A percentile compares a stretch with the other conserved stretches of the same genome.
These are phyloP conservation scores for Craterostigma plantagineum DNA, from an alignment of 257 asterid species.

Conservation along the genomic window DNA sequence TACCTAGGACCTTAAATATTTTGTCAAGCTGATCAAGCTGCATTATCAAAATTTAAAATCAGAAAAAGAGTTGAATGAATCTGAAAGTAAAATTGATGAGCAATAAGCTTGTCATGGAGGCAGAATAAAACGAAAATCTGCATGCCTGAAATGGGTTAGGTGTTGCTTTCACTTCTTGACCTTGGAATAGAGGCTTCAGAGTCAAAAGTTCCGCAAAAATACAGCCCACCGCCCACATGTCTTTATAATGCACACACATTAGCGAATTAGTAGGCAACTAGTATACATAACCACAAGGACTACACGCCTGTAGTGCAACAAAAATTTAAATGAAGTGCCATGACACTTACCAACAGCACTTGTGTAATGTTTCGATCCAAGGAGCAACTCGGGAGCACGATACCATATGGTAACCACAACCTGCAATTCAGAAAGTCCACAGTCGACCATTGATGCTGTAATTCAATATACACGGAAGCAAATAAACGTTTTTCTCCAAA, in stretches of 20 bases:
- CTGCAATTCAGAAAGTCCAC: constrained; percentile 25
- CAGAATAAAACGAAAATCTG: constrained; percentile 8
- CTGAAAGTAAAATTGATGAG: not conserved
- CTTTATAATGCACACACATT: constrained; percentile 23
- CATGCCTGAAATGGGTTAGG: constrained; percentile 90
- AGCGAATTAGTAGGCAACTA: constrained; percentile 9
- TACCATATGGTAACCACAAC: constrained; percentile 99
- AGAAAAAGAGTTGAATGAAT: not conserved
- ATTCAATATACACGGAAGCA: constrained; percentile 1
- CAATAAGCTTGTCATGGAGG: constrained; percentile 5
- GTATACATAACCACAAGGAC: constrained; percentile 7
- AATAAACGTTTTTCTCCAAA: no score
- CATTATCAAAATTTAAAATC: constrained; percentile 9
- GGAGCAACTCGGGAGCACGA: constrained; percentile 98
- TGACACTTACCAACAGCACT: constrained; percentile 79
- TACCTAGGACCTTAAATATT: constrained; percentile 92
- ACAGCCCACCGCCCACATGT: constrained; percentile 99
- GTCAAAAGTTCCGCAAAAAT: constrained; percentile 97
- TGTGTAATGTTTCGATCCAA: constrained; percentile 93
- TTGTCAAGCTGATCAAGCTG: constrained; percentile 99
- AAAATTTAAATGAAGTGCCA: not conserved
- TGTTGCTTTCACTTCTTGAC: constrained; percentile 95
- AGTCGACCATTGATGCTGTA: constrained; percentile 1
- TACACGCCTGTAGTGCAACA: constrained; percentile 6
- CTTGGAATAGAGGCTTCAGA: constrained; percentile 95